These are phyloP conservation scores for Ustilago nuda DNA, from an alignment of 1,284 basidiomycete genomes.

Conservation along the genomic window DNA sequence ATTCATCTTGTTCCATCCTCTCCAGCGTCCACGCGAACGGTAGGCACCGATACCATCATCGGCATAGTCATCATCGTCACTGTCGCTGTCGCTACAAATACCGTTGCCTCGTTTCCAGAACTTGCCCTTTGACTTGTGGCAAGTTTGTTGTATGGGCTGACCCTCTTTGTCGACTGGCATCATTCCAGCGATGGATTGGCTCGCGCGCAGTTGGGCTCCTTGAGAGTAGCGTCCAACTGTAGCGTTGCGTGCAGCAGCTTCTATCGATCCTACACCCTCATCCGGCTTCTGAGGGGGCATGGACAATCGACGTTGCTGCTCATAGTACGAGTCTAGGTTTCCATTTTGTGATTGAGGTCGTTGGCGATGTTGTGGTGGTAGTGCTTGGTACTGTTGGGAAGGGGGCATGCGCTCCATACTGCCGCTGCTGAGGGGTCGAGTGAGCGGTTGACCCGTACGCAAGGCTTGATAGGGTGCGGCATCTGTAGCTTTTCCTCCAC, in stretches of 20 bases:
- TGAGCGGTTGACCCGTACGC: constrained; percentile 7
- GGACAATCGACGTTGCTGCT: constrained; percentile 21
- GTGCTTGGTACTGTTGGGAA: constrained; percentile 22
- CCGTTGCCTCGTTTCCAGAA: constrained; percentile 44
- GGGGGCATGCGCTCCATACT: constrained; percentile 36
- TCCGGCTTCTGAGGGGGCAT: constrained; percentile 16
- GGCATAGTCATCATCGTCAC: constrained; percentile 29
- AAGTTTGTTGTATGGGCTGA: constrained; percentile 23
- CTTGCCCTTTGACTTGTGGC: constrained; percentile 32
- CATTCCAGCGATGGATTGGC: constrained; percentile 45
- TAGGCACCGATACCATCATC: constrained; percentile 22
- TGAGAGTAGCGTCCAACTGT: constrained; percentile 40
- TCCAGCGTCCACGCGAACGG: constrained; percentile 48
- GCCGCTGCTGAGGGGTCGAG: constrained; percentile 26
- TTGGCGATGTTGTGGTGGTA: constrained; percentile 24
- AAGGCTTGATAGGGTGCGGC: constrained; percentile 49
- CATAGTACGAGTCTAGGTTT: constrained; percentile 37
- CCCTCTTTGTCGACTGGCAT: constrained; percentile 53
- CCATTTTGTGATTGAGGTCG: constrained; percentile 38
- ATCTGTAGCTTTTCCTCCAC: constrained; percentile 59
- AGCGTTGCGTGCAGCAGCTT: constrained; percentile 38
- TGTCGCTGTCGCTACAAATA: constrained; percentile 32
- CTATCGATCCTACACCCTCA: constrained; percentile 22
- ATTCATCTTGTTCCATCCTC: constrained; percentile 58
- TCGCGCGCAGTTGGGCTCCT: constrained; percentile 38